These are phyloP conservation scores for Didymosphaeria variabile DNA, from an alignment of 2,329 filamentous ascomycete species.

Conservation along the genomic window DNA sequence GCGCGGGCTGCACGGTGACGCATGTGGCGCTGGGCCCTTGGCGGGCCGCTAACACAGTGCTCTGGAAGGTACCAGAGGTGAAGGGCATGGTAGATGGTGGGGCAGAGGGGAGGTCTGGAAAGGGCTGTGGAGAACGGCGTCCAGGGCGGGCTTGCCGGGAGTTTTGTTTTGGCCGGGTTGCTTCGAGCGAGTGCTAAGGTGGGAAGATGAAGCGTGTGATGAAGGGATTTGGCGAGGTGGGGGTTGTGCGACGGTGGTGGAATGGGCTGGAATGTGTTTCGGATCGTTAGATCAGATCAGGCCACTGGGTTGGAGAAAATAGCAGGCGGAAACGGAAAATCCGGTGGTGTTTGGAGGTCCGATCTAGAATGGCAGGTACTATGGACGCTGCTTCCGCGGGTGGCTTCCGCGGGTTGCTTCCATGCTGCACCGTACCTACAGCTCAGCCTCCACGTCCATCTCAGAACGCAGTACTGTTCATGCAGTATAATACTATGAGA, in stretches of 20 bases:
- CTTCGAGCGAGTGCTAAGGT: neutral
- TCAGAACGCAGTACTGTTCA: neutral
- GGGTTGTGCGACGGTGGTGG: neutral
- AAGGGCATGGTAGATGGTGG: too few relatives aligned
- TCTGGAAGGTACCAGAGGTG: too few relatives aligned
- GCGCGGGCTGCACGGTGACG: conserved; percentile 23
- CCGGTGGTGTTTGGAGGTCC: neutral
- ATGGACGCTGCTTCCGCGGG: too few relatives aligned
- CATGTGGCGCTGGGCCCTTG: conserved; percentile 10
- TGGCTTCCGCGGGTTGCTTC: neutral
- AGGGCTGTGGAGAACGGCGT: neutral
- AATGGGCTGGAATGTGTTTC: too few relatives aligned
- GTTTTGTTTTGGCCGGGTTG: neutral
- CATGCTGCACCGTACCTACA: neutral
- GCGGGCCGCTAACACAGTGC: too few relatives aligned
- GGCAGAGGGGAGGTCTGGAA: neutral
- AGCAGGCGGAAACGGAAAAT: neutral
- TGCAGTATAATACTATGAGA: neutral
- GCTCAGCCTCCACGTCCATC: neutral
- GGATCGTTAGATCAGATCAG: too few relatives aligned
- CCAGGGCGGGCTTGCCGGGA: neutral
- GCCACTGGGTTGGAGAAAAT: neutral
- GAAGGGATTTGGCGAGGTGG: neutral
- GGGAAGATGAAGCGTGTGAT: neutral
- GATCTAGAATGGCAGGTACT: neutral